Base-by-base conservation (phyloP, 495 filamentous ascomycete genomes). In the Xylaria castorea region DNA sequence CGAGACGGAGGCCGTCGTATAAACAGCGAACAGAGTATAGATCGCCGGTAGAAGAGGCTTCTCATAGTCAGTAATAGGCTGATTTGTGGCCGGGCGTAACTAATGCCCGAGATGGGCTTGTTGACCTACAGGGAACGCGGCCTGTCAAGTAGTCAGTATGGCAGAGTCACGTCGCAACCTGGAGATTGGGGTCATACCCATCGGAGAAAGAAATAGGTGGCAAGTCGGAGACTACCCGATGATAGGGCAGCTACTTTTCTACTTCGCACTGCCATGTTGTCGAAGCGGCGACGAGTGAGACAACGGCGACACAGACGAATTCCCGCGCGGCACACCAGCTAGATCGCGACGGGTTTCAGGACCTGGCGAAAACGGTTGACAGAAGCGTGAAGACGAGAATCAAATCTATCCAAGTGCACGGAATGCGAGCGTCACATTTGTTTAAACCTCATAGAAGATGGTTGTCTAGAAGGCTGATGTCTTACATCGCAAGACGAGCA, bases 181-280 rank as follows among this genome's bases (percentile, higher is more conserved):
- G 34, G 16, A 46, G 20, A 50, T 53, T 55, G 61, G 38, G n/a
- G 14, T 80, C 84, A 74, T 85, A 97, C 94, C 94, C 94, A 97
- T 90, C 96, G 86, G 32, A 98, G 83, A 79, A 98, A 97, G 70
- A 94, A 74, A 77, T 91, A 96, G 68, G 87, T 84, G 16, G 85
- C 70, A 1, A 90, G 32, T 64, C 94, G 87, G 63, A 97, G 76
- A 2, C 77, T 77, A 1, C 86, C 71, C 11, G 94, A 96, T 83
- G 81, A 73, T 44, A 71, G 73, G 18, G 71, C 75, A 34, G 83
- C 77, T 61, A 82, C 53, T 20, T 69, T 79, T 53, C 73, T 78
- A 68, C 55, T 73, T 36, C 55, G 72, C 25, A 38, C 22, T 46
- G 58, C 53, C 72, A 70, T 70, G 22, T 44, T 70, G 22, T 44